Percentiles rank a stretch among this genome's conserved stretches.
phyloP scores from a whole-genome alignment of 805 yeast species.

The Metschnikowia picachoensis region DNA sequence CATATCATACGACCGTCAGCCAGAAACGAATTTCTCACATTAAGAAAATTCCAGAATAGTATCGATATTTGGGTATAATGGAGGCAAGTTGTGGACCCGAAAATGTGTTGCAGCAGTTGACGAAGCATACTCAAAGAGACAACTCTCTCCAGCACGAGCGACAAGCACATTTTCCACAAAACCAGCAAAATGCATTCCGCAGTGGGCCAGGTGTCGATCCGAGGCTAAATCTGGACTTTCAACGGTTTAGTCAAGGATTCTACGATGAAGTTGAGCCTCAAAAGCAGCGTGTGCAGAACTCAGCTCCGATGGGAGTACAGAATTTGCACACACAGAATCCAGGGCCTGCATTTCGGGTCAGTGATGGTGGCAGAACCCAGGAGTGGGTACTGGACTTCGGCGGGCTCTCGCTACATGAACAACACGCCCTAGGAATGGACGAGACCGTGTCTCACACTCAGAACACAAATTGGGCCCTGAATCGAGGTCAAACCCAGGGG shows the following conservation, averaged over 20 bases:
- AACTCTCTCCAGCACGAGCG: constrained; percentile 37
- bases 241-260: constrained; percentile 24
- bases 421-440: not conserved
- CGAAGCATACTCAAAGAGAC: constrained; percentile 40
- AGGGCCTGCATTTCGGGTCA: constrained; percentile 17
- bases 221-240: constrained; percentile 37
- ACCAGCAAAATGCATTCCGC: constrained; percentile 14
- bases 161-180: constrained; percentile 1
- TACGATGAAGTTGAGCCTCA: constrained; percentile 8
- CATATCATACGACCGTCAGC: no score
- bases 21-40: no score
- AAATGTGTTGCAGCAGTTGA: constrained; percentile 41
- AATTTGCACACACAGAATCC: constrained; percentile 11
- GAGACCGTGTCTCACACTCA: not conserved
- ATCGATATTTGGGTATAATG: constrained; percentile 16
- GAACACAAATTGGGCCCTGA: not conserved
- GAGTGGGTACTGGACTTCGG: constrained; percentile 17
- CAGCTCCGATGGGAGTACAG: constrained; percentile 8
- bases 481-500: not conserved
- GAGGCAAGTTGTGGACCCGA: constrained; percentile 45
- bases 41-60: not conserved
- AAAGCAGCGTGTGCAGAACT: not conserved
- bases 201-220: constrained; percentile 26
- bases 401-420: constrained; percentile 11
- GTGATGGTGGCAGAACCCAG: not conserved